Evolutionary conservation across 176 grass and related monocot genomes (phyloP), one percentile per base, ranked within the genome.

Genomic region (Themeda triandra): DNA sequence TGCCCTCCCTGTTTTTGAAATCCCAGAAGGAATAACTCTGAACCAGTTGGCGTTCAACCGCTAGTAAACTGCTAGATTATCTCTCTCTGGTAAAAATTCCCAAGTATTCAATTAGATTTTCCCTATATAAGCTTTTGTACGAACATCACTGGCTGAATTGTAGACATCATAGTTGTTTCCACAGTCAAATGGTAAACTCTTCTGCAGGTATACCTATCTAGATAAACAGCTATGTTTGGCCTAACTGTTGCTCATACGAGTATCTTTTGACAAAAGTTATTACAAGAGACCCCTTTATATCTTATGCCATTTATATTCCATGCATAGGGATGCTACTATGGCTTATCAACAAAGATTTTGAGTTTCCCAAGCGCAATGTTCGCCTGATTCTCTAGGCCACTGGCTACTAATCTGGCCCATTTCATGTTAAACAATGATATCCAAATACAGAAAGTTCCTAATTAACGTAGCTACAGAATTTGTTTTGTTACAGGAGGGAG

Each of bases 311-410:
- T 19, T 46, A 42, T 66, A 71, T 75, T 69, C 66, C 66, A 76
- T 51, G 51, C n/a, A 77, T 51, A 23, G 67, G 0, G 0, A 35
- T 66, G 78, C 17, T 81, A 66, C 32, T 73, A 73, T 65, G 51
- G 64, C 86, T 77, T 49, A 39, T 56, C 23, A 86, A 53, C 48
- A 79, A 66, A 56, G 7, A 74, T 78, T 80, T 80, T 40, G 48
- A 84, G 33, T 53, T 41, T 42, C 17, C 45, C 66, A 66, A 31
- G 46, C 48, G 60, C 15, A 25, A 65, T 73, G 58, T 7, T 54
- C 10, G n/a, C 51, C n/a, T 39, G 37, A 65, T 41, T n/a, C 30
- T 86, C 42, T 83, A 83, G 56, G 66, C 30, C 66, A 83, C 29
- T 53, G 64, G 32, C 42, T 66, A 58, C 29, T 44, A 66, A 73